Evolutionary conservation across 495 filamentous ascomycete species (phyloP).

Genomic region (Podospora anserina): DNA sequence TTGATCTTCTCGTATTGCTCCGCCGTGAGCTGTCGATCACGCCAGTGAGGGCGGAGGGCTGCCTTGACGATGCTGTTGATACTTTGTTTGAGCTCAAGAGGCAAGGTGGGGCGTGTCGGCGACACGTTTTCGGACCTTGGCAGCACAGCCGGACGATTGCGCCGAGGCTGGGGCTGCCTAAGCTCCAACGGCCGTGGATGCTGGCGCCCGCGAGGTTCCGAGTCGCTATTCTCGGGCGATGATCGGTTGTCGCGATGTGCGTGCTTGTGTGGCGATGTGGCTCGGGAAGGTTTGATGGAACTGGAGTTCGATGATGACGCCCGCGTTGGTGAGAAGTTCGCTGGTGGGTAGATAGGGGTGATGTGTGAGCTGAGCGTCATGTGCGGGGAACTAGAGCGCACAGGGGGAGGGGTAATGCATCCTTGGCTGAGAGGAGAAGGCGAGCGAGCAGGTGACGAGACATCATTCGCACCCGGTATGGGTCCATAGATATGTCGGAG

Average conservation of each 20-base stretch:
- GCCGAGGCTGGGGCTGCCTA: slow-evolving; percentile 51
- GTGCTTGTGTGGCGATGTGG: slow-evolving; percentile 19
- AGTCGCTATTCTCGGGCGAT: slow-evolving; percentile 45
- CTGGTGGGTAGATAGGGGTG: slow-evolving; percentile 57
- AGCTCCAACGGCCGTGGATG: slow-evolving; percentile 34
- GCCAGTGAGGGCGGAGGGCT: slow-evolving; percentile 72
- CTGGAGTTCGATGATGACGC: slow-evolving; percentile 21
- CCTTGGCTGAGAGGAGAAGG: slow-evolving; percentile 63
- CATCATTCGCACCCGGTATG: slow-evolving; percentile 46
- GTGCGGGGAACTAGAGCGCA: slow-evolving; percentile 63
- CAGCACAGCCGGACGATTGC: slow-evolving; percentile 29
- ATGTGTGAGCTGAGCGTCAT: slow-evolving; percentile 62
- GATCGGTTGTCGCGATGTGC: slow-evolving; percentile 26
- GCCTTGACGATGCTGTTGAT: slow-evolving; percentile 77
- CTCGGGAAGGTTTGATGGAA: slow-evolving; percentile 34
- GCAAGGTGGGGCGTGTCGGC: slow-evolving; percentile 54
- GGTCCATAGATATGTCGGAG: slow-evolving; percentile 46
- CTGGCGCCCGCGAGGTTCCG: slow-evolving; percentile 32
- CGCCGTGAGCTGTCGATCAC: slow-evolving; percentile 65
- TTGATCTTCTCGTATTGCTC: slow-evolving; percentile 89
- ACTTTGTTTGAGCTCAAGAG: slow-evolving; percentile 71
- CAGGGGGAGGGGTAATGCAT: slow-evolving; percentile 67
- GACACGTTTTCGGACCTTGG: slow-evolving; percentile 54
- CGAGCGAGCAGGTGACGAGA: slow-evolving; percentile 66
- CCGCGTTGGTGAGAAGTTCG: slow-evolving; percentile 56